phyloP scores from a whole-genome alignment of 2,329 filamentous ascomycete genomes.

The Albophoma yamanashiensis region DNA sequence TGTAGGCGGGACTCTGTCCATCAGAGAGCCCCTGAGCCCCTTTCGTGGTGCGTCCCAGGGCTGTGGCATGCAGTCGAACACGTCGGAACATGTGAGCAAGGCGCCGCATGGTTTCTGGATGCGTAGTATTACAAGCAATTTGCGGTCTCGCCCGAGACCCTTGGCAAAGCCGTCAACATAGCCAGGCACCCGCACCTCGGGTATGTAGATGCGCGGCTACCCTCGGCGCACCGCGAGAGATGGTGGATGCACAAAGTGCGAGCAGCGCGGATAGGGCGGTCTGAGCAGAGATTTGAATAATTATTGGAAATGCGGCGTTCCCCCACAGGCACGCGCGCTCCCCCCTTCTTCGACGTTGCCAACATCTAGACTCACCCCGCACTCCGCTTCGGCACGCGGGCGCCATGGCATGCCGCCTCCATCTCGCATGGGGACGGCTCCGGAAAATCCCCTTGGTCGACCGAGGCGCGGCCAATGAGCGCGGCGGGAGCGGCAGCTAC shows the following conservation, averaged over 20 bases:
- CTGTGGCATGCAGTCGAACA: background rate
- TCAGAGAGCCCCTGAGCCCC: too few species aligned
- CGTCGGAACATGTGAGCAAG: background rate
- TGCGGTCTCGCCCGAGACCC: background rate
- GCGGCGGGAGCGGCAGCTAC: background rate
- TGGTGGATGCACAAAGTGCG: background rate
- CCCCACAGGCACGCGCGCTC: background rate
- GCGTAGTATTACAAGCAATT: background rate
- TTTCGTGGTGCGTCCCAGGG: too few species aligned
- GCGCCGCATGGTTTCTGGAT: background rate
- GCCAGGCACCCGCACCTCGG: background rate
- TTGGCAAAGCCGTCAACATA: background rate
- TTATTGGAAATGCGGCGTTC: background rate
- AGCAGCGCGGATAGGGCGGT: background rate
- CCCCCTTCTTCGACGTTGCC: background rate
- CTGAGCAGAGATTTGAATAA: background rate
- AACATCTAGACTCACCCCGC: background rate
- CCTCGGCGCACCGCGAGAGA: background rate
- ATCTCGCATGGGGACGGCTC: background rate
- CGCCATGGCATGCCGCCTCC: background rate
- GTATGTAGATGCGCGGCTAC: background rate
- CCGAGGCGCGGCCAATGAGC: background rate
- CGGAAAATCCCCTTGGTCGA: background rate
- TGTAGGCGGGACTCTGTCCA: too few species aligned
- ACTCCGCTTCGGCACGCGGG: conserved; percentile 1